Evolutionary conservation across 257 asterid species (phyloP), one percentile per base, ranked within the genome.

Genomic region (Solanum lycopersicoides): DNA sequence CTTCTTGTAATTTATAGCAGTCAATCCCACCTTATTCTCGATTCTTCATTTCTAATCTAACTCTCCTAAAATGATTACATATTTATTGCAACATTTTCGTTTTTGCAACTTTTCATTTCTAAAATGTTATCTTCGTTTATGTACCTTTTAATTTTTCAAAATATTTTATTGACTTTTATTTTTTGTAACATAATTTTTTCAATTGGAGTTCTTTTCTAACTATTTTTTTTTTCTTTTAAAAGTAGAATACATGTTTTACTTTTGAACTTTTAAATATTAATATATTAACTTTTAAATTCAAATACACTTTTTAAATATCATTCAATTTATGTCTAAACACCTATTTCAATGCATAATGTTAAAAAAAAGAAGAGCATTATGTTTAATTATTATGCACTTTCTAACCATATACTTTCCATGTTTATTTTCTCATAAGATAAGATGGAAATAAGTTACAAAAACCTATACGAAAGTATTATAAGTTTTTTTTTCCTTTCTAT

Each of bases 1-100:
- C 8, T 50, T 50, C 21, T 50, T 6, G 0, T 50, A 0, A 1
- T 50, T 1, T 3, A 50, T 2, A 0, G 3, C 15, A 50, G 3
- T 50, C 9, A 50, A 14, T 50, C 3, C 20, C 21, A 50, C 8
- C 1, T 50, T 50, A 15, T 50, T 0, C 0, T 42, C 1, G 18
- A 14, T 50, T 50, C 7, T 15, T 7, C 21, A 14, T 5, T 50
- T 50, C 7, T 50, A 50, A 50, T 50, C 20, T 50, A 50, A 15
- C 59, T 14, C 20, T 50, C 3, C 7, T 47, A 47, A 6, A 3
- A 45, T 45, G 6, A 13, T 45, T 12, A 45, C 53, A 45, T 16
- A 3, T 44, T 10, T 12, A 11, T 44, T 14, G 20, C 21, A 50
- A 0, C 20, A 15, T 15, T 3, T 15, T 50, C 20, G 1, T 15